A percentile compares a stretch with the other conserved stretches of the same genome.
These are phyloP conservation scores for Hypoxylon sp. DNA, from an alignment of 2,329 filamentous ascomycete species.

Conservation along the genomic window DNA sequence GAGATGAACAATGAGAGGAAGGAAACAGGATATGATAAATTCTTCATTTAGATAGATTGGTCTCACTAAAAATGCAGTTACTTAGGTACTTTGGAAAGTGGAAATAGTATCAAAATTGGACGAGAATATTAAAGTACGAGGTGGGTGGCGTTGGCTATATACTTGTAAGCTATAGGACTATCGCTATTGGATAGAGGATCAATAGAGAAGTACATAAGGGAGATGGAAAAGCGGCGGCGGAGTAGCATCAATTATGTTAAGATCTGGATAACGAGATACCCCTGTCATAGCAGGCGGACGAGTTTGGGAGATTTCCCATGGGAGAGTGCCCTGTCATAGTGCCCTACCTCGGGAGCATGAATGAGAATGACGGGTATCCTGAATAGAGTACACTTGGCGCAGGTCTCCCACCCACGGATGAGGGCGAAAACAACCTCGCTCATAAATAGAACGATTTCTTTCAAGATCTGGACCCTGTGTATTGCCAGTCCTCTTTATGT, in stretches of 20 bases:
- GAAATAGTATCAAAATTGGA: conserved; percentile 10
- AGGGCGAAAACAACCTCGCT: neutral
- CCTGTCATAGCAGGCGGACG: conserved; percentile 16
- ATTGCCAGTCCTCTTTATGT: neutral
- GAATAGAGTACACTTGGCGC: neutral
- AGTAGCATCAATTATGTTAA: conserved; percentile 8
- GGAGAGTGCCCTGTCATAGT: neutral
- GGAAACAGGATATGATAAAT: conserved; percentile 30
- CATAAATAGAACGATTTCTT: neutral
- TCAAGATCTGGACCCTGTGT: neutral
- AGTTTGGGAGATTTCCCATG: conserved; percentile 8
- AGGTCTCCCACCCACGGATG: neutral
- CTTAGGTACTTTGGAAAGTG: conserved; percentile 14
- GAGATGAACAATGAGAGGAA: conserved; percentile 50
- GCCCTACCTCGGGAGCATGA: conserved; percentile 19
- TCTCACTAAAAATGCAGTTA: conserved; percentile 16
- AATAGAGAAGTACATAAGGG: conserved; percentile 2
- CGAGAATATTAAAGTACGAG: conserved; percentile 13
- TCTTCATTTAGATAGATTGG: conserved; percentile 41
- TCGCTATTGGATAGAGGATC: conserved; percentile 19
- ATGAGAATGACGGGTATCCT: neutral
- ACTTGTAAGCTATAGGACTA: conserved; percentile 17
- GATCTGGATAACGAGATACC: conserved; percentile 16
- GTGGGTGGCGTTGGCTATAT: conserved; percentile 22
- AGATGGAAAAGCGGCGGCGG: conserved; percentile 19